Conservation (phyloP, 352 stramenopile species). For the Saprolegnia diclina region DNA sequence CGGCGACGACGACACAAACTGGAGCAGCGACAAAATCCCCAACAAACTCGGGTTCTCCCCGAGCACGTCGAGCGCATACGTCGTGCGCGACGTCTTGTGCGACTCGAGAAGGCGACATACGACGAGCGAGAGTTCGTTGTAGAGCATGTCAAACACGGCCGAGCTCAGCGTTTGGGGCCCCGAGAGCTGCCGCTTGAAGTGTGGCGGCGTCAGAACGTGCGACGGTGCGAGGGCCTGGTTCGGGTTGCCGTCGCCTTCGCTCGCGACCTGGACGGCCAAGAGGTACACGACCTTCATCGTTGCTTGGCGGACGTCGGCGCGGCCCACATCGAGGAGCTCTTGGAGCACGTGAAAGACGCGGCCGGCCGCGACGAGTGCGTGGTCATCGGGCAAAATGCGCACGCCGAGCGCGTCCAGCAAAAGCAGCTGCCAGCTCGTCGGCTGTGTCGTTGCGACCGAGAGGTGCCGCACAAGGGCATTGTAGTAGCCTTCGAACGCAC, state of each 20-base stretch:
- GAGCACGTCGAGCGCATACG: conserved; percentile 7
- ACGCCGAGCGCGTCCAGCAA: conserved; percentile 13
- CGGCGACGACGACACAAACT: conserved; percentile 16
- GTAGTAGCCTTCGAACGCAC: conserved; percentile 19
- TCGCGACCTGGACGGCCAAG: conserved; percentile 20
- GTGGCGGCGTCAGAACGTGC: conserved; percentile 16
- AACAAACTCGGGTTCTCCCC: conserved; percentile 4
- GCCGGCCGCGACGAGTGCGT: conserved; percentile 4
- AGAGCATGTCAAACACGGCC: conserved; percentile 25
- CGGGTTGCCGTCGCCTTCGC: conserved; percentile 4
- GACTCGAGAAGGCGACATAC: conserved; percentile 4
- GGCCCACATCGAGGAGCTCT: conserved; percentile 16
- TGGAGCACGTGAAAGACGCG: conserved; percentile 20
- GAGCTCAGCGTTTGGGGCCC: conserved; percentile 19
- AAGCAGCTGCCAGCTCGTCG: conserved; percentile 17
- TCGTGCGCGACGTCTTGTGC: not conserved
- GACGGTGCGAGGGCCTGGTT: conserved; percentile 1
- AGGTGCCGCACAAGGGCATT: conserved; percentile 10
- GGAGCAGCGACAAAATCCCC: conserved; percentile 23
- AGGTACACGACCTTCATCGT: conserved; percentile 26
- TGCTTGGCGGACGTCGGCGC: not conserved
- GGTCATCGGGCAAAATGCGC: conserved; percentile 23
- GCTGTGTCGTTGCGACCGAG: not conserved
- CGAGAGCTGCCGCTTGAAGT: conserved; percentile 23
- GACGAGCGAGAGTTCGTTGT: conserved; percentile 4